These are phyloP conservation scores for Trichomonas tenax DNA, from an alignment of 208 protist species.

Conservation along the genomic window DNA sequence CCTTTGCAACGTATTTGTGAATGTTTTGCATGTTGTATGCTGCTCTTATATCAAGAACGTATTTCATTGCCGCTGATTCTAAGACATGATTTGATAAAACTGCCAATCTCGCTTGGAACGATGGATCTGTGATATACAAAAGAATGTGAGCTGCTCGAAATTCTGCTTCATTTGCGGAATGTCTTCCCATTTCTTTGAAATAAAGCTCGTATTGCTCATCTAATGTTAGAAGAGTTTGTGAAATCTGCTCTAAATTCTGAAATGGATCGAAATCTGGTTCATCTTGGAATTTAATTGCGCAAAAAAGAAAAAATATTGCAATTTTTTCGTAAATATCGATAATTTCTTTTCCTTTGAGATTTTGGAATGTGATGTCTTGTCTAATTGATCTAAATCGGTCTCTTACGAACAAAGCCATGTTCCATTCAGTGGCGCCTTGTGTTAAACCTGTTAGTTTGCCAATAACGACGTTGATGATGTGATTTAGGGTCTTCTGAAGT, in stretches of 20 bases:
- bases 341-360: neutral
- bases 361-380: neutral
- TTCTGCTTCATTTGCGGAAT: neutral
- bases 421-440: neutral
- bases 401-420: neutral
- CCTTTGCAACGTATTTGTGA: neutral
- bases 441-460: neutral
- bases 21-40: neutral
- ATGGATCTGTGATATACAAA: neutral
- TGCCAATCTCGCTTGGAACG: neutral
- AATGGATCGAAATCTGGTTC: neutral
- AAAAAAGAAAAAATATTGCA: neutral
- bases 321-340: neutral
- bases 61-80: neutral
- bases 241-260: neutral
- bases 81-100: neutral
- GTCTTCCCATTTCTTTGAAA: neutral
- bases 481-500: neutral
- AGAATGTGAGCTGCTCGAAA: neutral
- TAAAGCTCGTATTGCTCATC: neutral
- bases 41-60: neutral
- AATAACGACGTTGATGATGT: neutral
- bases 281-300: neutral
- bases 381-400: neutral
- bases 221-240: neutral